phyloP scores from a whole-genome alignment of 2,329 filamentous ascomycete species.

The Aplosporella prunicola region DNA sequence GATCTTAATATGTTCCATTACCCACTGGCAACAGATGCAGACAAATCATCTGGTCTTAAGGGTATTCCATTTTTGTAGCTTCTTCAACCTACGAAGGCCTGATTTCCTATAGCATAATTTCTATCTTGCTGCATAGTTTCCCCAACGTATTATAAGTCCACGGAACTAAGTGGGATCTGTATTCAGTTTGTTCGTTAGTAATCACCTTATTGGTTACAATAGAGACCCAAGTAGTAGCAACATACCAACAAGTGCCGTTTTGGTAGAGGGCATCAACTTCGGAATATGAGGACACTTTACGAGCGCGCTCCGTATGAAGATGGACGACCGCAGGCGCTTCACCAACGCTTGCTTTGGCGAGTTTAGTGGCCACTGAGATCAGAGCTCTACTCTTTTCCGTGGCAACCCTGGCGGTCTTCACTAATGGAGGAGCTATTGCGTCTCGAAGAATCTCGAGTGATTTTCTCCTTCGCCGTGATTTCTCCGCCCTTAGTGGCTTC shows the following conservation, averaged over 20 bases:
- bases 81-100: no score
- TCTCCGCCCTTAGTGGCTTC: no score
- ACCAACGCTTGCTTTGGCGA: slow-evolving; percentile 10
- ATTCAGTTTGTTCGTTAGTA: no score
- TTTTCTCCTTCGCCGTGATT: neutral
- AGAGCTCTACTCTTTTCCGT: slow-evolving; percentile 3
- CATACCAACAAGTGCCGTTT: slow-evolving; percentile 4
- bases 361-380: slow-evolving; percentile 1
- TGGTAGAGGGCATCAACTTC: slow-evolving; percentile 10
- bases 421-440: slow-evolving; percentile 4
- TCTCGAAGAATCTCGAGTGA: slow-evolving; percentile 2
- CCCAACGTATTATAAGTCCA: no score
- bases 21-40: no score
- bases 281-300: slow-evolving; percentile 5
- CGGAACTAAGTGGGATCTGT: no score
- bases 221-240: neutral
- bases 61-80: no score
- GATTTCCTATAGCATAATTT: no score
- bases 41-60: no score
- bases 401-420: slow-evolving; percentile 1
- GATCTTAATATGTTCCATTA: no score
- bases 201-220: no score
- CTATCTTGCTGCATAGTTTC: no score
- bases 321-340: slow-evolving; percentile 9
- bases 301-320: slow-evolving; percentile 6